phyloP scores from a whole-genome alignment of 208 protist species.

The Acanthamoeba divionensis region DNA sequence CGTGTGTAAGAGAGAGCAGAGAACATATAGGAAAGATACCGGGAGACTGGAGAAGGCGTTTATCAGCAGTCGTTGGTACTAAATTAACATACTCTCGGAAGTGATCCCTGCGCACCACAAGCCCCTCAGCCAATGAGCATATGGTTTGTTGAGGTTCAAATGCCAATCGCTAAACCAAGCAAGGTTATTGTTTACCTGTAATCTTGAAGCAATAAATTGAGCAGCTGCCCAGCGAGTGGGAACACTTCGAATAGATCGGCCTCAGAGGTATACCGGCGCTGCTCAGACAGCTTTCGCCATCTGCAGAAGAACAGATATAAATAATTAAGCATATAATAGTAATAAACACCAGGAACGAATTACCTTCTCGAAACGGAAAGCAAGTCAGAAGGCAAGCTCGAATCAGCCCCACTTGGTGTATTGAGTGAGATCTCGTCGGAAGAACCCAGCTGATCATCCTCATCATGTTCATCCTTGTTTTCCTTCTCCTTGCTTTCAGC shows the following conservation, averaged over 20 bases:
- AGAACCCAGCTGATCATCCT: too few relatives aligned
- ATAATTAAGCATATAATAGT: too few relatives aligned
- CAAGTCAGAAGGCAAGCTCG: neutral
- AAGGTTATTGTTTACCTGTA: neutral
- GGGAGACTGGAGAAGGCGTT: constrained; percentile 13
- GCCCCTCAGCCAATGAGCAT: too few relatives aligned
- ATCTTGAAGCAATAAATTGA: constrained; percentile 14
- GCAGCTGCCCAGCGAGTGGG: constrained; percentile 38
- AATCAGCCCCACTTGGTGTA: neutral
- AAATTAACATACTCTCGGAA: neutral
- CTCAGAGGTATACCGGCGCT: constrained; percentile 8
- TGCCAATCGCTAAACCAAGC: neutral
- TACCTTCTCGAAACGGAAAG: constrained; percentile 2
- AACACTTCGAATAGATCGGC: constrained; percentile 44
- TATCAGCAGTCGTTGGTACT: neutral
- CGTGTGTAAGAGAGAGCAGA: too few relatives aligned
- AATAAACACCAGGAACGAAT: too few relatives aligned
- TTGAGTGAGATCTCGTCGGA: too few relatives aligned
- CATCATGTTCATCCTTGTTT: too few relatives aligned
- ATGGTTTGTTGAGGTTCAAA: neutral
- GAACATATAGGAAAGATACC: neutral
- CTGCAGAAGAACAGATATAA: too few relatives aligned
- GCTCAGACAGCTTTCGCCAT: constrained; percentile 51
- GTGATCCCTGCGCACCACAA: too few relatives aligned
- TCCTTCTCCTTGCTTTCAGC: too few relatives aligned